Evolutionary conservation across 306 rosid genomes (phyloP), one percentile per base, ranked within the genome.

Genomic region (Luffa aegyptiaca): DNA sequence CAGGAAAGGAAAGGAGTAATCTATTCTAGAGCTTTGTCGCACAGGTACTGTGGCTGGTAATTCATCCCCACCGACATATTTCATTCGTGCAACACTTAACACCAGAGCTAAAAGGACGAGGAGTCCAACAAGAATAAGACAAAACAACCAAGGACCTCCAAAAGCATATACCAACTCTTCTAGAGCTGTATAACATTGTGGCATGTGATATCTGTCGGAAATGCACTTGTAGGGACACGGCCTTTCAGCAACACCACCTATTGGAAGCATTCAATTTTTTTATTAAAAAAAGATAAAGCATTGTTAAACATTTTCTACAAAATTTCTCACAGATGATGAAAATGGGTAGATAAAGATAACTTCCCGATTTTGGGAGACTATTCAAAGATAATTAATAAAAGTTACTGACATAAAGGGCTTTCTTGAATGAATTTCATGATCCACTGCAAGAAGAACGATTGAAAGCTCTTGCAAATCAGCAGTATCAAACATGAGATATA

Each of bases 71-170:
- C 90, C 73, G 56, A 87, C 89, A 82, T 84, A 94, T 83, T 91
- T 94, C 95, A 88, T 90, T 16, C 97, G 87, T 80, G 98, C 98
- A 86, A 92, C 92, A 81, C 97, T 92, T 77, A 91, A 94, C 85
- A 92, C 97, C 77, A 90, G 81, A 81, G 98, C 95, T 82, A 94
- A 84, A 55, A 94, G 66, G 76, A 94, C 80, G 66, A 92, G 98
- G 81, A 94, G 86, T 79, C 90, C 89, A 62, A 92, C 62, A 18
- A 94, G 90, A 83, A 91, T 79, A 86, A 90, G 78, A 87, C 91
- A 63, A 55, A 88, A 88, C 63, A 84, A 79, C 91, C 91, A 88
- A 3, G 91, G 91, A 69, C 91, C 91, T 73, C 91, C 91, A 48
- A 88, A 88, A 75, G 89, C 82, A 81, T 88, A 82, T n/a, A 88